These are phyloP conservation scores for Xanthoconium purpureum DNA, from an alignment of 768 basidiomycete species.

Conservation along the genomic window DNA sequence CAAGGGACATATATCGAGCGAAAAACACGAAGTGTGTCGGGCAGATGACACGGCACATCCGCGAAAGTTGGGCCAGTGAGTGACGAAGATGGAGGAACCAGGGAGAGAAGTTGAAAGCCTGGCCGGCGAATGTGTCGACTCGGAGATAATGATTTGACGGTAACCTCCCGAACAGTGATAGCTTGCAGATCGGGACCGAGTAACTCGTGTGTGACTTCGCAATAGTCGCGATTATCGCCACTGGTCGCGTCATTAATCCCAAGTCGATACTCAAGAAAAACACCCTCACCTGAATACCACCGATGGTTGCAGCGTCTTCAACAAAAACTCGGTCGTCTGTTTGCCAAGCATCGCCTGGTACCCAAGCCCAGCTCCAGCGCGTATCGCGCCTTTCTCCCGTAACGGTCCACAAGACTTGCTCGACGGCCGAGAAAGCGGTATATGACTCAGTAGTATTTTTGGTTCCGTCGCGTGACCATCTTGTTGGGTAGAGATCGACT, in stretches of 20 bases:
- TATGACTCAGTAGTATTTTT: constrained; percentile 76
- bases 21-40: constrained; percentile 64
- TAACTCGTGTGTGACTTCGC: constrained; percentile 62
- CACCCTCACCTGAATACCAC: constrained; percentile 67
- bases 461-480: constrained; percentile 10
- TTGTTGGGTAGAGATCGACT: constrained; percentile 38
- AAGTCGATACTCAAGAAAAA: background rate
- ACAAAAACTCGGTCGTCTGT: constrained; percentile 70
- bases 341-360: constrained; percentile 83
- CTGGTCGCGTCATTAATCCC: constrained; percentile 33
- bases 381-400: constrained; percentile 70
- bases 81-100: constrained; percentile 41
- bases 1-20: constrained; percentile 61
- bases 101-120: constrained; percentile 83
- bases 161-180: constrained; percentile 64
- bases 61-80: constrained; percentile 44
- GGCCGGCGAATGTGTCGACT: constrained; percentile 68
- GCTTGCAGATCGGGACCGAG: constrained; percentile 22
- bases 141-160: constrained; percentile 84
- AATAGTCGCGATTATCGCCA: constrained; percentile 91
- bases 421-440: constrained; percentile 77
- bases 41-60: constrained; percentile 75
- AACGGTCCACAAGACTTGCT: constrained; percentile 72
- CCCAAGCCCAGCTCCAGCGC: constrained; percentile 72
- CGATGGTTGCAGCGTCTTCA: constrained; percentile 62